Evolutionary conservation across 371 early-diverging fungal species (phyloP), one percentile per base, ranked within the genome.

Genomic region (Blakeslea trispora): DNA sequence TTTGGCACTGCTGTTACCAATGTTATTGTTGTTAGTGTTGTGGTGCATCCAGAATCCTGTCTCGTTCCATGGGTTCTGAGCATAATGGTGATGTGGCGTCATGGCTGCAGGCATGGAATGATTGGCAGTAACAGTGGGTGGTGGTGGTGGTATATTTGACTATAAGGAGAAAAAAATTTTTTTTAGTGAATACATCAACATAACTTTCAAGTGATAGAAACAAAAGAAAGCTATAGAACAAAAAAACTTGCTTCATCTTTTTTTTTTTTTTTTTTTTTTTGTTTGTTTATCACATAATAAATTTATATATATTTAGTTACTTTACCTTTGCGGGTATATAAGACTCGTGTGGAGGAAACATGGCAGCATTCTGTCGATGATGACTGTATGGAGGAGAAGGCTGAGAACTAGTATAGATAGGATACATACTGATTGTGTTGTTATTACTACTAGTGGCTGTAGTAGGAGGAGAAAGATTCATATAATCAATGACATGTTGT

Each of bases 51-150:
- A 62, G 42, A 56, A 46, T 52, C 53, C 51, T 24, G 46, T 56
- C 22, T 55, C 57, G 42, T 56, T 62, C 63, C 63, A 62, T 39
- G 63, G 63, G 45, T 57, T 62, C 31, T 51, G 50, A 34, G 44
- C 28, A 28, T 28, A 28, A 28, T 28, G 28, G 7, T 28, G 28
- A 28, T 28, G 28, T 28, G 28, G 28, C 7, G 28, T 28, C 28
- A 28, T 28, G 7, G 28, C 28, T 28, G 28, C 7, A 28, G 28
- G 5, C 28, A 28, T 28, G 5, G 28, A 28, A 28, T 28, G n/a
- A n/a, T n/a, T n/a, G n/a, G n/a, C n/a, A n/a, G n/a, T n/a, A n/a
- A n/a, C n/a, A n/a, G n/a, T 28, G 28, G 28, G 3, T 7, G 37
- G 13, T 13, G 37, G 14, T 13, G 37, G 37, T 37, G 37, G 37